These are phyloP conservation scores for Antonospora locustae DNA, from an alignment of 371 early-diverging fungal genomes.

Conservation along the genomic window DNA sequence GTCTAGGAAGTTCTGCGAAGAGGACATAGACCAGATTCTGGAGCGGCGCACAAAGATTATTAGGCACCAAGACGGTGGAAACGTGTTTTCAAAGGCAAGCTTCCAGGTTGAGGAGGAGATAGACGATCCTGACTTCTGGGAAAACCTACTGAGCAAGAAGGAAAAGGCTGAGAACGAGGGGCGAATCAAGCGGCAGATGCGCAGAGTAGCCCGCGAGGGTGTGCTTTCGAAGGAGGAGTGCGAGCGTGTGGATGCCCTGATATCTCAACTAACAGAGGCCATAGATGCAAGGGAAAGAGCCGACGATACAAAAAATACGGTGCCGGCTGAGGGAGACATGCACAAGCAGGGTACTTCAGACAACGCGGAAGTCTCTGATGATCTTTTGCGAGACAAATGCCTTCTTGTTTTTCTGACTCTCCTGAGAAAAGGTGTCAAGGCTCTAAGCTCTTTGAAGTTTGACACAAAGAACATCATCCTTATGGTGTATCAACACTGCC, in stretches of 20 bases:
- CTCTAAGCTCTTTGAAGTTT: background rate
- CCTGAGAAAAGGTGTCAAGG: slow-evolving; percentile 4
- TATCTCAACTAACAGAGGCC: no score
- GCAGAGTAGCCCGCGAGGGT: slow-evolving; percentile 49
- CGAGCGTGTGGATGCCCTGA: slow-evolving; percentile 15
- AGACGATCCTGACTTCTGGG: slow-evolving; percentile 90
- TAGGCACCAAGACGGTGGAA: slow-evolving; percentile 60
- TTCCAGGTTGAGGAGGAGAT: slow-evolving; percentile 67
- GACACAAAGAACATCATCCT: no score
- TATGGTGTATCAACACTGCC: no score
- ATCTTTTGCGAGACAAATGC: no score
- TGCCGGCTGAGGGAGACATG: background rate
- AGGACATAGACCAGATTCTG: slow-evolving; percentile 83
- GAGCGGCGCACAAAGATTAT: slow-evolving; percentile 72
- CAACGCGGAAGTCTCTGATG: no score
- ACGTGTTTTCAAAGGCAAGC: slow-evolving; percentile 76
- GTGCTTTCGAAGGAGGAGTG: slow-evolving; percentile 21
- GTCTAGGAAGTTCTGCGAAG: slow-evolving; percentile 65
- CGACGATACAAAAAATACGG: background rate
- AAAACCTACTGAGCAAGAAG: slow-evolving; percentile 64
- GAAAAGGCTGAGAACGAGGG: slow-evolving; percentile 50
- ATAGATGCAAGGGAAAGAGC: background rate
- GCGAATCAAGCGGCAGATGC: slow-evolving; percentile 44
- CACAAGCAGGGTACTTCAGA: no score
- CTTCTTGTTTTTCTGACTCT: slow-evolving; percentile 24